Evolutionary conservation across 305 asterid genomes (phyloP), one percentile per base, ranked within the genome.

Genomic region (Solanum chacoense): DNA sequence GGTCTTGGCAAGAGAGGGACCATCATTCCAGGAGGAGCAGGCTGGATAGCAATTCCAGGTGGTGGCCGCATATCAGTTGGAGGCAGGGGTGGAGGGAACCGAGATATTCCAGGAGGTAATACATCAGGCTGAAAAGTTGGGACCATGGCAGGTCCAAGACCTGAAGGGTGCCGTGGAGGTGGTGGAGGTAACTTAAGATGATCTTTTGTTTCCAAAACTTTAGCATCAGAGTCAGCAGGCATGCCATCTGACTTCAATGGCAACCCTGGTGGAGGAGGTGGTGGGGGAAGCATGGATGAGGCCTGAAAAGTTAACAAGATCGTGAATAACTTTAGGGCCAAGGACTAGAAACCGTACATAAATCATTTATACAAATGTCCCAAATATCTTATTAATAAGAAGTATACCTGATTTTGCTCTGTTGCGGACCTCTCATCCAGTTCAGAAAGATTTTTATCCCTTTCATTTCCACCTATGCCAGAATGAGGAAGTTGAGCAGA

Each of bases 61-160:
- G 95, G 95, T 35, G 96, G 95, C 16, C 93, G 89, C 97, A 94
- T 94, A 80, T 96, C 99, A 55, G 92, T 29, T 85, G 95, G 97
- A 42, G 98, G 98, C 4, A 96, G 98, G 3, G 98, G 98, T 79
- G 97, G 98, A 20, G 93, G 95, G 88, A 94, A 95, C 76, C 93
- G 94, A 37, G 93, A 50, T 35, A 95, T 91, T 86, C 99, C 98
- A 6, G 94, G 98, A 91, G 97, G 97, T 85, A 91, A 92, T 45
- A 94, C 89, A 92, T 94, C 97, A 22, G 91, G 91, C 80, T 91
- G 98, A 90, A 95, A 69, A 92, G 91, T 88, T 76, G 93, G 89
- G 90, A 91, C 94, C 89, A 94, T 78, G 59, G 92, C 85, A 90
- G 94, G 90, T 79, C 96, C 98, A 88, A 96, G 94, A 89, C 93